Evolutionary conservation across 2,329 filamentous ascomycete species (phyloP), one percentile per base, ranked within the genome.

Genomic region (Grosmannia penicillata): DNA sequence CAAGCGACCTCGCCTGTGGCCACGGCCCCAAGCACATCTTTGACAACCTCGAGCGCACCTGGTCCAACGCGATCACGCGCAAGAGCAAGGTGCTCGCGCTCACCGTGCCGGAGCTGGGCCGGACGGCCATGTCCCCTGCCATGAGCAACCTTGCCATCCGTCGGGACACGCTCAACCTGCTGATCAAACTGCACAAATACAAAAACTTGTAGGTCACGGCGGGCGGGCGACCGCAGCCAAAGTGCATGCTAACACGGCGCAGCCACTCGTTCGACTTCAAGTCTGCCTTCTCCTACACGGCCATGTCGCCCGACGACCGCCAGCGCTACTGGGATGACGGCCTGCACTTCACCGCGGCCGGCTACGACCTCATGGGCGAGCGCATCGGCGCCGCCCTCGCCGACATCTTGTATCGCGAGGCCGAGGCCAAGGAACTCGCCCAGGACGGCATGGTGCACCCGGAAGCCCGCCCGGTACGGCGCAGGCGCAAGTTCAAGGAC

Each of bases 291-390:
- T 72, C 74, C 1, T 78, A 67, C 47, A 61, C 64, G 45, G 49
- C 52, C 14, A 63, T 78, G 49, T 50, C 60, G 2, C 53, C 61
- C 8, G 49, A 57, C 1, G 62, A 70, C 40, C 60, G 62, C 18
- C 44, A 57, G 2, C 57, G 56, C 40, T 69, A 73, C 48, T 80
- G 74, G 72, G 64, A 74, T 45, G 75, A 81, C 54, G 64, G 63
- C 15, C 45, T 79, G 18, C 75, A 81, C 55, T 59, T 78, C 9
- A 70, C 66, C 1, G 53, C 59, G 0, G 61, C 58, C 7, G 76
- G 76, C 8, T 80, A 81, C 57, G 65, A 77, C 49, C 57, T 70
- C 48, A 72, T 81, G 61, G 76, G 75, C 2, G 59, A 64, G 28
- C 60, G 67, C 40, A 60, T 80, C 36, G 75, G 66, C 33, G 60